These are phyloP conservation scores for Acidomyces sp. DNA, from an alignment of 495 filamentous ascomycete genomes.

Conservation along the genomic window DNA sequence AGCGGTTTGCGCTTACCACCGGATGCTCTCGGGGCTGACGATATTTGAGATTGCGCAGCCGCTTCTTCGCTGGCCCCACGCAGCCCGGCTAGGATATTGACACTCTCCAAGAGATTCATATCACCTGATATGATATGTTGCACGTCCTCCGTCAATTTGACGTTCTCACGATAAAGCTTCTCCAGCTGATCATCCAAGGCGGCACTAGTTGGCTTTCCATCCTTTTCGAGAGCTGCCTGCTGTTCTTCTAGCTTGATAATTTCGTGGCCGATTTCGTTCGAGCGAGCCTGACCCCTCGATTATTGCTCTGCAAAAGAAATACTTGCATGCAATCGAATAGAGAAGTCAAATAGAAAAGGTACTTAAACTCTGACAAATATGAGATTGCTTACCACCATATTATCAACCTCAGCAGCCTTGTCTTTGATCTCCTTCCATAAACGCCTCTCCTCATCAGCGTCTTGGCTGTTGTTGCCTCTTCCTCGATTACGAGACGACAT, in stretches of 20 bases:
- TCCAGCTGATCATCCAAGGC: constrained; percentile 37
- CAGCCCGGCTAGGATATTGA: constrained; percentile 51
- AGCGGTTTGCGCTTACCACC: constrained; percentile 1
- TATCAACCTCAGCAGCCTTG: constrained; percentile 35
- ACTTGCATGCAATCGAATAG: neutral
- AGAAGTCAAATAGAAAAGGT: no score
- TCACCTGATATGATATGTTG: constrained; percentile 39
- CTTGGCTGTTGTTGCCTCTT: constrained; percentile 33
- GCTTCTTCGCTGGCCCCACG: constrained; percentile 35
- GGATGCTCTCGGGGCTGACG: neutral
- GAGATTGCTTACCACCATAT: constrained; percentile 27
- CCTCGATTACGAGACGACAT: constrained; percentile 35
- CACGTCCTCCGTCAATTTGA: constrained; percentile 51
- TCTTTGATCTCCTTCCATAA: constrained; percentile 51
- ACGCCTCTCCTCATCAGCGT: constrained; percentile 45
- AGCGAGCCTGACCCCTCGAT: constrained; percentile 21
- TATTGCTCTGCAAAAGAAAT: neutral
- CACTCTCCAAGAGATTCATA: constrained; percentile 32
- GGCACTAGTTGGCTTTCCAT: constrained; percentile 16
- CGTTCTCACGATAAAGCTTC: constrained; percentile 46
- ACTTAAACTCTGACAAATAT: no score
- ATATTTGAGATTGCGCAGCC: neutral
- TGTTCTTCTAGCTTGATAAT: constrained; percentile 42
- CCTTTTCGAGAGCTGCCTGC: constrained; percentile 24
- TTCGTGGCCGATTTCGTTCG: constrained; percentile 34